These are phyloP conservation scores for Crithidia expoeki DNA, from an alignment of 208 protist species.

Conservation along the genomic window DNA sequence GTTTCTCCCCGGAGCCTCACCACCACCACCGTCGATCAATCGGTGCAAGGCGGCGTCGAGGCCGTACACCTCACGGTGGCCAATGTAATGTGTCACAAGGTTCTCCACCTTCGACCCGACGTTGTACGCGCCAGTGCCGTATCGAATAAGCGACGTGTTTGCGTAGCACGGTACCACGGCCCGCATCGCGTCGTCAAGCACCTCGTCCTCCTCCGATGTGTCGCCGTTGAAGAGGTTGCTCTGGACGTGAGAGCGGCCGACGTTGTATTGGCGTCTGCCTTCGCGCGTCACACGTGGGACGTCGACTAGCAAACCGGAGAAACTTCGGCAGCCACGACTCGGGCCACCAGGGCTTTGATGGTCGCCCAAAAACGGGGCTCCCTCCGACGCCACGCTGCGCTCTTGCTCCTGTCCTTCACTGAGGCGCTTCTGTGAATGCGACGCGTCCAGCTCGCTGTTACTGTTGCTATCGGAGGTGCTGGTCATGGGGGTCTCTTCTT, in stretches of 20 bases:
- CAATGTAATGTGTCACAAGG: conserved; percentile 67
- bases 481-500: conserved; percentile 18
- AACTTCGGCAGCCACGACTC: conserved; percentile 23
- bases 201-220: conserved; percentile 72
- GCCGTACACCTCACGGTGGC: conserved; percentile 73
- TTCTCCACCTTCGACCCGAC: conserved; percentile 55
- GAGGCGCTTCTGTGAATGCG: conserved; percentile 19
- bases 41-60: conserved; percentile 41
- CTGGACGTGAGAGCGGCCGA: conserved; percentile 58
- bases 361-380: neutral
- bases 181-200: conserved; percentile 80
- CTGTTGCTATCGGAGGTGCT: conserved; percentile 21
- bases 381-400: conserved; percentile 23
- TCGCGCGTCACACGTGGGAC: conserved; percentile 57
- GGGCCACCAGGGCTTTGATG: neutral
- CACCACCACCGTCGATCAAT: neutral
- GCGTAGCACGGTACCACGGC: conserved; percentile 78
- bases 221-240: conserved; percentile 30
- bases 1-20: neutral
- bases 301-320: conserved; percentile 37
- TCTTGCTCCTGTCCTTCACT: conserved; percentile 29
- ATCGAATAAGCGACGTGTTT: conserved; percentile 59
- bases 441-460: conserved; percentile 18
- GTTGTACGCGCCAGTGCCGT: conserved; percentile 84
- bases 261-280: conserved; percentile 79